Evolutionary conservation across 2,329 filamentous ascomycete genomes (phyloP).

Genomic region (Nakataea oryzae): DNA sequence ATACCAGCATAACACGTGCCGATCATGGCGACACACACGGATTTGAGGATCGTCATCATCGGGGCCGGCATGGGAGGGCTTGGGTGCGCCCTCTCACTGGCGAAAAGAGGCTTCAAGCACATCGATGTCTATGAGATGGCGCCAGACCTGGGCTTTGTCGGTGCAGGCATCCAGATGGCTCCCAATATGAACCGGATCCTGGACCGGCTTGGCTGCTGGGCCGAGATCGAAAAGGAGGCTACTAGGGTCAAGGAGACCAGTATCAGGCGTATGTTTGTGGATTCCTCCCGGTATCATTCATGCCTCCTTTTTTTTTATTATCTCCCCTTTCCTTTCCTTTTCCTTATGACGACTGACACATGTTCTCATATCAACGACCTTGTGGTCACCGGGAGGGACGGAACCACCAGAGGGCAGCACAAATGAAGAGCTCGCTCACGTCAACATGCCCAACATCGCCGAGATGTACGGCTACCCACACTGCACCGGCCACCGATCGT

Average conservation of each 20-base stretch:
- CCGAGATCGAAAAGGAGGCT: constrained; percentile 57
- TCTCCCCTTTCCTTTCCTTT: too few species aligned
- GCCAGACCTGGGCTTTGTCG: constrained; percentile 66
- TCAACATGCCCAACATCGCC: constrained; percentile 57
- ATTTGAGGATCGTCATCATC: constrained; percentile 20
- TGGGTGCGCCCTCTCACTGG: constrained; percentile 59
- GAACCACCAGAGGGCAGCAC: constrained; percentile 47
- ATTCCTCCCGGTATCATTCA: not conserved
- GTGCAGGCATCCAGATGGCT: constrained; percentile 75
- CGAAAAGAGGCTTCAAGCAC: constrained; percentile 64
- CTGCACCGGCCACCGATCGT: constrained; percentile 69
- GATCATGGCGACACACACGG: constrained; percentile 15
- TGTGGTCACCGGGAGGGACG: not conserved
- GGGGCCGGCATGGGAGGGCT: constrained; percentile 65
- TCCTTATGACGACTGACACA: not conserved
- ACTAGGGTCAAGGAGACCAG: constrained; percentile 62
- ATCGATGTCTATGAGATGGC: constrained; percentile 68
- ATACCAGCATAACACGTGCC: not conserved
- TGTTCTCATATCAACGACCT: not conserved
- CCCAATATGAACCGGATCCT: constrained; percentile 75
- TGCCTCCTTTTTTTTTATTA: not conserved
- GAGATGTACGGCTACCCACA: constrained; percentile 64
- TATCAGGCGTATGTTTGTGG: constrained; percentile 47
- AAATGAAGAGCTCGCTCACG: constrained; percentile 59
- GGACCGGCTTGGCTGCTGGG: constrained; percentile 63